Evolutionary conservation across 164 flowering plant species (phyloP), one percentile per base, ranked within the genome.

Genomic region (Stephania yunnanensis): DNA sequence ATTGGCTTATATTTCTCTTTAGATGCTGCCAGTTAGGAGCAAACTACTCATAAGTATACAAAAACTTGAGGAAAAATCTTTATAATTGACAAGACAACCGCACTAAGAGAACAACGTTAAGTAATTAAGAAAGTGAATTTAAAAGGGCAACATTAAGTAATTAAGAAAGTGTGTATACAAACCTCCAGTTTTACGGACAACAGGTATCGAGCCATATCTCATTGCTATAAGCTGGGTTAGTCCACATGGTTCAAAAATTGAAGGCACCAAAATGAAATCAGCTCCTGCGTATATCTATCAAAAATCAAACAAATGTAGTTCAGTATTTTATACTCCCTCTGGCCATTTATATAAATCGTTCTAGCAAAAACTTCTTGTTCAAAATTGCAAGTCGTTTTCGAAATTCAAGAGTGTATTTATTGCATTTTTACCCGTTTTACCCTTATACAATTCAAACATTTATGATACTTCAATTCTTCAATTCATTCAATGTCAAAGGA

Each of bases 171-270:
- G 61, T 50, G 29, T 70, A 19, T 44, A 76, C 81, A 15, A 45
- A 95, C 99, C 99, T 90, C 99, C 99, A 71, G 99, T 95, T 86
- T 87, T 93, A 55, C 99, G 93, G 71, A 95, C 99, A 29, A 95
- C 86, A 46, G 99, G 97, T 78, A 95, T 86, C 68, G 97, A 90
- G 66, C 99, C 99, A 80, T 88, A 95, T 87, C 99, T 86, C 99
- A 95, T 95, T 55, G 98, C 98, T 70, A 70, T 86, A 66, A 95
- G 95, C 76, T 95, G 99, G 20, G 99, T 95, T 31, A 95, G 87
- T 58, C 99, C 99, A 82, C 99, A 95, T 29, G 99, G 99, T 87
- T 95, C 99, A 82, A 95, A 95, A 36, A 95, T 87, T 72, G 99
- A 95, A 69, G 99, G 98, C 71, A 93, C 99, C 29, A 95, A 71